Evolutionary conservation across 352 stramenopile species (phyloP).

Genomic region (Globisporangium viniferum): DNA sequence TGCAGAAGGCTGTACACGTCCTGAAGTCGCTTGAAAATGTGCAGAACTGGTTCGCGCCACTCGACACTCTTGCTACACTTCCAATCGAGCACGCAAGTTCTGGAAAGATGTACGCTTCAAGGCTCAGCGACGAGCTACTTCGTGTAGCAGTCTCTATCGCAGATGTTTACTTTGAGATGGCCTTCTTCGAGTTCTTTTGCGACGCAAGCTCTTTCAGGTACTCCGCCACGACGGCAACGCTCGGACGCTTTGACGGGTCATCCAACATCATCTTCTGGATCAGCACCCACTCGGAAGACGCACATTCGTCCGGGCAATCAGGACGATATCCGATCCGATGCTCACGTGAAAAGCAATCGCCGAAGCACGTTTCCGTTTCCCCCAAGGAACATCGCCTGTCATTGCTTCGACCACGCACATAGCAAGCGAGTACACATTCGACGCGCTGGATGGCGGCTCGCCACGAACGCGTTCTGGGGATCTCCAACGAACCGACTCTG

Average conservation of each 20-base stretch:
- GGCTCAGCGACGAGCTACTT: background rate
- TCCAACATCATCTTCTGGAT: background rate
- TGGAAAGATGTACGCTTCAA: background rate
- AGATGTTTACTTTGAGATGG: background rate
- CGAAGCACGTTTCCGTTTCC: background rate
- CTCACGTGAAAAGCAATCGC: background rate
- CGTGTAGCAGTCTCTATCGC: background rate
- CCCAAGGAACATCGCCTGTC: background rate
- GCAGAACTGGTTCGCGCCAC: background rate
- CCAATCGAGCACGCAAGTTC: background rate
- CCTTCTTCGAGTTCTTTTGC: background rate
- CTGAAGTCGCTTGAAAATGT: background rate
- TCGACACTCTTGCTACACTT: too few relatives aligned
- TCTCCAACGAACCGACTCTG: background rate
- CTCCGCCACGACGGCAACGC: background rate
- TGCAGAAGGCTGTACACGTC: background rate
- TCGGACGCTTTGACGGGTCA: background rate
- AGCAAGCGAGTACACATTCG: background rate
- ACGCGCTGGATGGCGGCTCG: background rate
- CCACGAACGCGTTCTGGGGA: background rate
- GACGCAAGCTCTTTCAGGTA: background rate
- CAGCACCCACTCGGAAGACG: background rate
- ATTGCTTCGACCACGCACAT: background rate
- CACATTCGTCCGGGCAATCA: background rate
- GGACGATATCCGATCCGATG: background rate